Evolutionary conservation across 768 basidiomycete species (phyloP), one percentile per base, ranked within the genome.

Genomic region (Russula dissimulans): DNA sequence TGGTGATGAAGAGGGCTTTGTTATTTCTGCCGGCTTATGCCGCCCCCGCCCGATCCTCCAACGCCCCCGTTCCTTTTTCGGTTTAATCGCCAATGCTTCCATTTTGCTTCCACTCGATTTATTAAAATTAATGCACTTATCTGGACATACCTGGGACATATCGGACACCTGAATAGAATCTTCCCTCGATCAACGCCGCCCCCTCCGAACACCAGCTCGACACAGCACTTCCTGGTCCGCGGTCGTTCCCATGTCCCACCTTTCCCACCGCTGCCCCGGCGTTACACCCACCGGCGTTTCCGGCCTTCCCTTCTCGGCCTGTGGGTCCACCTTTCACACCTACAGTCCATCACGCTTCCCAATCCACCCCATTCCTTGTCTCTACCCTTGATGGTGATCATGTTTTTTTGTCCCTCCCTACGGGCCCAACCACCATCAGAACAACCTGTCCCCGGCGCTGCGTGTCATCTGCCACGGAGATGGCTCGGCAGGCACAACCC

Each of bases 41-140:
- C 54, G 54, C 8, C n/a, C n/a, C 42, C 42, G 42, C 53, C 53
- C 53, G 53, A 44, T 54, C 42, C 42, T 18, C 42, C 31, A 44
- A 2, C 54, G 54, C 8, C 15, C 43, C 59, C 29, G 34, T 29
- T 36, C 59, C 38, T 47, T 48, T 57, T 60, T 47, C 31, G 53
- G 54, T 48, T 56, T 48, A 46, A 56, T 56, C 58, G 11, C 17
- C 7, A 22, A 11, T 46, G 34, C 59, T 54, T 54, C 48, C 52
- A 61, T 61, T 57, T 51, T 58, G 18, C 31, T 43, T 18, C 26
- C 5, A 31, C 22, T 5, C 22, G 14, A 31, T 44, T 43, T 54
- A 55, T 45, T 22, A 36, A 18, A 44, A 45, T 45, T 55, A 34
- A 22, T 45, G 14, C 11, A 44, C 34, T 4, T 45, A 55, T 55